Evolutionary conservation across 1,139 yeast species (phyloP).

Genomic region (Blastobotrys apis): DNA sequence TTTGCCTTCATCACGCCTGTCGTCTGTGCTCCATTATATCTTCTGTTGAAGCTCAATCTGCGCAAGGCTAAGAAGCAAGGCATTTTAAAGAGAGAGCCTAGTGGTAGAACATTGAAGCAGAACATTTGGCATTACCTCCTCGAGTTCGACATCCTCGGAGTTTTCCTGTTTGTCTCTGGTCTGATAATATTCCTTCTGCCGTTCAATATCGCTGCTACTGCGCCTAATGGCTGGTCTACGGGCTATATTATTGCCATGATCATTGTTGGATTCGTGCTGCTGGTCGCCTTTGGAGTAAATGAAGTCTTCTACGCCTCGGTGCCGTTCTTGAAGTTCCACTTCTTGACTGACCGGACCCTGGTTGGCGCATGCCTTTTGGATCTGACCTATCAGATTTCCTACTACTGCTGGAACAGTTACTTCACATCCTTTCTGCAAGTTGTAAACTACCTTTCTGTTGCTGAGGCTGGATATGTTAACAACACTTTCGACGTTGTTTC

Average conservation of each 20-base stretch:
- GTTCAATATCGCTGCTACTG: constrained; percentile 33
- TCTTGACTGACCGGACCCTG: constrained; percentile 32
- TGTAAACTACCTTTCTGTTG: constrained; percentile 27
- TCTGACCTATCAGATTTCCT: constrained; percentile 26
- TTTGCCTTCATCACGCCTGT: constrained; percentile 37
- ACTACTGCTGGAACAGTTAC: constrained; percentile 33
- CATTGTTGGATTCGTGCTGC: constrained; percentile 31
- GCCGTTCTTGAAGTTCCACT: constrained; percentile 30
- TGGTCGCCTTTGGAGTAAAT: constrained; percentile 31
- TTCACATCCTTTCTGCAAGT: constrained; percentile 30
- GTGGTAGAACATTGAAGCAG: constrained; percentile 21
- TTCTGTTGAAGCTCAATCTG: constrained; percentile 30
- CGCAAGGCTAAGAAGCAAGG: constrained; percentile 23
- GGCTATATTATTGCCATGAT: constrained; percentile 35
- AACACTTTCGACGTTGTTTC: constrained; percentile 34
- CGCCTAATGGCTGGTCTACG: constrained; percentile 28
- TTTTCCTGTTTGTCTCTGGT: constrained; percentile 33
- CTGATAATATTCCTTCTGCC: constrained; percentile 38
- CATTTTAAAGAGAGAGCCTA: constrained; percentile 18
- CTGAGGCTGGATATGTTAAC: constrained; percentile 31
- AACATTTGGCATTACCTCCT: constrained; percentile 23
- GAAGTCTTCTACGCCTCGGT: constrained; percentile 30
- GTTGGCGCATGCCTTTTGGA: constrained; percentile 31
- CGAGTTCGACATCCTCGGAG: constrained; percentile 39
- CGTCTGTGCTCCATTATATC: constrained; percentile 31